phyloP scores from a whole-genome alignment of 2,329 filamentous ascomycete species.

The Exophiala xenobiotica region DNA sequence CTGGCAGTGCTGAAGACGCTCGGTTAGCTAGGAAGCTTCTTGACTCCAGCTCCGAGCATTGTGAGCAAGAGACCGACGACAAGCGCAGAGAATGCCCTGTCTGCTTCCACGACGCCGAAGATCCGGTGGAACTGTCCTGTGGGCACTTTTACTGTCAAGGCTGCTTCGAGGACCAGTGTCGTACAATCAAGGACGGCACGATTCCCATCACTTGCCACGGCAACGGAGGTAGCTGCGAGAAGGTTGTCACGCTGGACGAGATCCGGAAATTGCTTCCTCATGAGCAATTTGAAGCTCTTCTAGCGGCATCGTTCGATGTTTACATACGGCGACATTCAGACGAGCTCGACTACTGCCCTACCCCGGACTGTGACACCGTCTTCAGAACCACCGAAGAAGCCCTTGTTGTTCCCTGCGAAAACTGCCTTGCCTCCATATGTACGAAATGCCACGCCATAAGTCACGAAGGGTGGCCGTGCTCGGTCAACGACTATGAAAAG shows the following conservation, averaged over 20 bases:
- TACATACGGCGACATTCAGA: conserved; percentile 8
- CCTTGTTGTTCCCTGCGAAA: conserved; percentile 2
- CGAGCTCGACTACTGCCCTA: conserved; percentile 12
- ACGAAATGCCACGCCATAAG: conserved; percentile 11
- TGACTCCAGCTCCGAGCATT: too few species aligned
- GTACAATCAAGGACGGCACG: not conserved
- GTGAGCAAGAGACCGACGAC: not conserved
- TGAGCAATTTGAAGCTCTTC: conserved; percentile 5
- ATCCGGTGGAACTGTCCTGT: conserved; percentile 9
- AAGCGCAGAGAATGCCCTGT: conserved; percentile 6
- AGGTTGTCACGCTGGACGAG: conserved; percentile 4
- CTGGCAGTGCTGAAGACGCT: conserved; percentile 1
- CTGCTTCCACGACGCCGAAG: conserved; percentile 1
- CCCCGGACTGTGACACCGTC: conserved; percentile 16
- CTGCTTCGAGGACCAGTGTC: conserved; percentile 14
- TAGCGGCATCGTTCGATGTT: conserved; percentile 6
- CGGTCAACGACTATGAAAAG: not conserved
- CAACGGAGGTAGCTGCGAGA: not conserved
- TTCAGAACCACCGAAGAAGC: conserved; percentile 4
- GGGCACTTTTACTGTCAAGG: conserved; percentile 13
- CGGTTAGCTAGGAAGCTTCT: not conserved
- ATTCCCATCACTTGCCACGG: conserved; percentile 9
- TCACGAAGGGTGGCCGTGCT: conserved; percentile 14
- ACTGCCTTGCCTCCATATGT: conserved; percentile 14
- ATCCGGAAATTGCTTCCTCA: not conserved